phyloP scores from a whole-genome alignment of 805 yeast species.

The Candida maris region DNA sequence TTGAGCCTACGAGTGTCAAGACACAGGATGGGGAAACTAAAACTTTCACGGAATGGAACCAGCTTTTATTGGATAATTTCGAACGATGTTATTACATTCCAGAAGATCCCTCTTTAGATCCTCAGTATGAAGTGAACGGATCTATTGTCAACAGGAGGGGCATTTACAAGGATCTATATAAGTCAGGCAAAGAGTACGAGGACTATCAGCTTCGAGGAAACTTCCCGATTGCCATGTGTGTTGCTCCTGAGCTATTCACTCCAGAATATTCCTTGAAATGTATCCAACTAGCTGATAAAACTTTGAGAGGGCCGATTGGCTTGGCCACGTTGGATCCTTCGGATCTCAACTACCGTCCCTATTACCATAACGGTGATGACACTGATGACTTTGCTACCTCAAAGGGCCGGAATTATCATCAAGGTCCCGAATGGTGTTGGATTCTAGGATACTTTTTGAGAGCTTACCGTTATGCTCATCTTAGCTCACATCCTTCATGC shows the following conservation, averaged over 20 bases:
- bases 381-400: constrained; percentile 85
- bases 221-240: constrained; percentile 89
- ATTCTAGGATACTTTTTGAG: constrained; percentile 81
- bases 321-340: constrained; percentile 89
- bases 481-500: constrained; percentile 34
- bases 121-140: constrained; percentile 56
- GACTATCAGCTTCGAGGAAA: constrained; percentile 93
- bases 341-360: constrained; percentile 88
- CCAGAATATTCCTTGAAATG: constrained; percentile 60
- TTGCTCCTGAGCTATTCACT: constrained; percentile 87
- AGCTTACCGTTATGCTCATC: constrained; percentile 60
- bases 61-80: constrained; percentile 63
- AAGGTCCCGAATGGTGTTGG: constrained; percentile 99
- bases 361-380: constrained; percentile 78
- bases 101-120: constrained; percentile 55
- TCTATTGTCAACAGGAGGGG: constrained; percentile 82
- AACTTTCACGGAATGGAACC: constrained; percentile 68
- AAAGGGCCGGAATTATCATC: constrained; percentile 95
- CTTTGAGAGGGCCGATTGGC: constrained; percentile 85
- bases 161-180: constrained; percentile 82
- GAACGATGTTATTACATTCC: constrained; percentile 82
- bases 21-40: constrained; percentile 57
- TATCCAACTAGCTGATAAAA: constrained; percentile 64
- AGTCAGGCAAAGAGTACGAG: constrained; percentile 82
- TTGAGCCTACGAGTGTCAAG: constrained; percentile 53